phyloP scores from a whole-genome alignment of 139 green algal genomes.

The Dunaliella sp. region DNA sequence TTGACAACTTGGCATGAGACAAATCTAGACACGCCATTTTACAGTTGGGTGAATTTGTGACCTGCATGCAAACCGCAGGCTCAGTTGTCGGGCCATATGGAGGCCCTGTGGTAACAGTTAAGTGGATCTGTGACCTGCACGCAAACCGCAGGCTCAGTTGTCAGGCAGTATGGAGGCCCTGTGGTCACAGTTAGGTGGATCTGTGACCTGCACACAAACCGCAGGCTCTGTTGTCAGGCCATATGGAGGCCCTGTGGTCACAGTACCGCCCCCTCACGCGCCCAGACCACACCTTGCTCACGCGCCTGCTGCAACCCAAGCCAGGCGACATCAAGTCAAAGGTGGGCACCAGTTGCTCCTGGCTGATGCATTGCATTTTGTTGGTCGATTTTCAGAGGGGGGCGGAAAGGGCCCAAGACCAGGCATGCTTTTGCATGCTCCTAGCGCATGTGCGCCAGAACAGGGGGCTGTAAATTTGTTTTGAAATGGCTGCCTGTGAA shows the following conservation, averaged over 20 bases:
- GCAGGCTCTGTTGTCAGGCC: conserved; percentile 56
- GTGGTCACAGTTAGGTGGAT: not conserved
- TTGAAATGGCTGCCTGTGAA: no score
- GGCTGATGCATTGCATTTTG: no score
- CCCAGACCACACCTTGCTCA: conserved; percentile 47
- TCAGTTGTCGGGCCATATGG: not conserved
- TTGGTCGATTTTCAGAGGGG: no score
- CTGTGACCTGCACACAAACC: not conserved
- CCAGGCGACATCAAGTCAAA: conserved; percentile 38
- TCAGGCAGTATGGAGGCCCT: not conserved
- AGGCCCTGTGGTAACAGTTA: not conserved
- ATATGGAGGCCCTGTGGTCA: conserved; percentile 68
- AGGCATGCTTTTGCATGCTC: no score
- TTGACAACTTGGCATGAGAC: no score
- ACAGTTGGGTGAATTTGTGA: no score
- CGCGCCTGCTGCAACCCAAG: conserved; percentile 24
- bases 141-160: not conserved
- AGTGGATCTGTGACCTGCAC: no score
- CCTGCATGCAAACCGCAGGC: not conserved
- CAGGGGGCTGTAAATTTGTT: no score
- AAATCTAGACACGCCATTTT: no score
- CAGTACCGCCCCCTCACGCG: conserved; percentile 52
- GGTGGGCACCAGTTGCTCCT: no score
- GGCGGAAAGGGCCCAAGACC: no score
- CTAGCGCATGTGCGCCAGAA: no score